Percentiles rank a stretch among this genome's conserved stretches.
phyloP scores from a whole-genome alignment of 2,329 filamentous ascomycete species.

The Trichoderma sp. region DNA sequence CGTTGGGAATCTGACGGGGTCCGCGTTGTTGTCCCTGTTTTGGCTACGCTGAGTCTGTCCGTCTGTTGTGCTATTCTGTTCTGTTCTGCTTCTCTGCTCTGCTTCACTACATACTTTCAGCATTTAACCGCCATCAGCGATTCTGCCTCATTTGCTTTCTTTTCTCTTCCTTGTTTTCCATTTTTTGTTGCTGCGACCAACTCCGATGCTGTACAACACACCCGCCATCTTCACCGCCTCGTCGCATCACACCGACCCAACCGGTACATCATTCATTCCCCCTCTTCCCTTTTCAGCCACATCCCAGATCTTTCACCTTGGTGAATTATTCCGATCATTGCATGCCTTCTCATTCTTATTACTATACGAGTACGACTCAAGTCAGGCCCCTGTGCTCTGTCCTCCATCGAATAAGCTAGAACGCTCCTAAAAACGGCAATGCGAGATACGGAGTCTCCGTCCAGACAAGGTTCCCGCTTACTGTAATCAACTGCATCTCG shows the following conservation, averaged over 20 bases:
- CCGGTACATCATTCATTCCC: background rate
- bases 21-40: background rate
- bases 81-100: background rate
- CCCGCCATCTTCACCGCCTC: background rate
- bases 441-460: conserved; percentile 10
- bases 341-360: background rate
- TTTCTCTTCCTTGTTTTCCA: background rate
- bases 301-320: background rate
- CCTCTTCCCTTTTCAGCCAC: background rate
- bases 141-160: background rate
- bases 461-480: background rate
- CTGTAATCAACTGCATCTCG: background rate
- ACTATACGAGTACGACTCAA: background rate
- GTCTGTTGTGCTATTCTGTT: background rate
- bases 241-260: background rate
- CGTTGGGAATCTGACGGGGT: conserved; percentile 12
- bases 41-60: background rate
- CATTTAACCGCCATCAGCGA: background rate
- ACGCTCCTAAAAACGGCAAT: background rate
- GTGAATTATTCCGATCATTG: background rate
- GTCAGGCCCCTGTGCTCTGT: background rate
- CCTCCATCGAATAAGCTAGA: background rate
- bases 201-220: background rate
- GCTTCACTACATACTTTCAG: background rate
- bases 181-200: background rate